Percentiles rank a stretch among this genome's conserved stretches.
Conservation (phyloP, 73 alveolate species). For the Stentor coeruleus region DNA sequence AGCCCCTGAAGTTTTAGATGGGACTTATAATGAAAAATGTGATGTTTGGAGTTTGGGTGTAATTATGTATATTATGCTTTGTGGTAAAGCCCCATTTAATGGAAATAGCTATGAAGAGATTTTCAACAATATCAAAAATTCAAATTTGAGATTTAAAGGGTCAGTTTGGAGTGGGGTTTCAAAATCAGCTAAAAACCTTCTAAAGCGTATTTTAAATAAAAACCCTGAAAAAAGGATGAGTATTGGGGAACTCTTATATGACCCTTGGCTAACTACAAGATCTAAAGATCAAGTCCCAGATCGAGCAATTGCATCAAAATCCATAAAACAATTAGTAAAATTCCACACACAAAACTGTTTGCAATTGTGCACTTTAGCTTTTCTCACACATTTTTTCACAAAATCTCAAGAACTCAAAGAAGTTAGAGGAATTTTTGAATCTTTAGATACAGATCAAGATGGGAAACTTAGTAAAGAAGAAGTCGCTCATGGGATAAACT, state of each 20-base stretch:
- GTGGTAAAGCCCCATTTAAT: conserved; percentile 65
- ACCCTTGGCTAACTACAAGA: conserved; percentile 48
- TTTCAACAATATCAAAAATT: conserved; percentile 42
- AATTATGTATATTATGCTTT: conserved; percentile 50
- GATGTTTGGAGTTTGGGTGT: conserved; percentile 68
- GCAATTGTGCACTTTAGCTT: not conserved
- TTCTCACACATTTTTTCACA: not conserved
- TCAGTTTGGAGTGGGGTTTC: conserved; percentile 40
- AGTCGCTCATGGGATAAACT: conserved; percentile 20
- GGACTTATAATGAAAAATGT: conserved; percentile 46
- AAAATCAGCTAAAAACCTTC: conserved; percentile 52
- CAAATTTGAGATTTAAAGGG: conserved; percentile 32
- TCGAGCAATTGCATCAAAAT: not conserved
- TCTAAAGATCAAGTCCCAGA: not conserved
- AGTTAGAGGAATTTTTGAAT: conserved; percentile 24
- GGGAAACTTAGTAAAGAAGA: conserved; percentile 53
- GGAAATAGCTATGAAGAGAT: conserved; percentile 43
- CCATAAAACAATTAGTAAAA: not conserved
- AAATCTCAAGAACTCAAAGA: not conserved
- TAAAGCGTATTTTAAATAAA: conserved; percentile 40
- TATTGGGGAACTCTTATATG: conserved; percentile 47
- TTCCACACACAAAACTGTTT: not conserved
- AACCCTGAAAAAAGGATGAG: conserved; percentile 43
- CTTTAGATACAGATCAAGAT: conserved; percentile 41
- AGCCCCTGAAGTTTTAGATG: conserved; percentile 63